Evolutionary conservation across 148 eudicot species (phyloP), one percentile per base, ranked within the genome.

Genomic region (Rhododendron ovatum): DNA sequence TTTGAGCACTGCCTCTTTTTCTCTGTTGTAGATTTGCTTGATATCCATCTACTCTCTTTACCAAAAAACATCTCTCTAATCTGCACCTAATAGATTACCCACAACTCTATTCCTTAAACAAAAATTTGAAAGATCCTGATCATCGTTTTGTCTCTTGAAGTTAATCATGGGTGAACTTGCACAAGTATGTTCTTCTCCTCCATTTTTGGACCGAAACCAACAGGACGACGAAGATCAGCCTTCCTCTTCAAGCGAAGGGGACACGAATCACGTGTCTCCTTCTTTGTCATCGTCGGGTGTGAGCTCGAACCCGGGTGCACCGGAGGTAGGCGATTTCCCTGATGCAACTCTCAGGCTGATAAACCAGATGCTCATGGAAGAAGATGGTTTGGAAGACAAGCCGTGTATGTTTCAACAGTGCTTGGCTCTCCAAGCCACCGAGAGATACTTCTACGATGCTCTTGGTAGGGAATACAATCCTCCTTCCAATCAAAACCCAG

Each of bases 361-460:
- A 35, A 86, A 39, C 88, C 91, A 91, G 87, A 93, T 95, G 92
- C 91, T 92, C 41, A 85, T 93, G 89, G 91, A 91, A 81, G 96
- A 92, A 82, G 95, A 93, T 45, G 91, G 86, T 61, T 82, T 91
- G 88, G 90, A 90, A 28, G 82, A 91, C 9, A 85, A 78, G 84
- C 90, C 93, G 8, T 86, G 90, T 6, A 86, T 90, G 90, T 87
- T 83, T 28, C 88, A 88, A n/a, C 91, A 92, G n/a, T 89, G 85
- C 28, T 80, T 87, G 65, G 95, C 93, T 80, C 89, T 94, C 37
- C 93, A 95, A 85, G 95, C 92, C 22, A 90, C 95, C 2, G 96
- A 94, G 88, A 92, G 92, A 87, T 90, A 93, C 50, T 87, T 93
- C 85, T 93, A 89, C 86, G 93, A 94, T 78, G 94, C 65, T 39